Percentiles rank a stretch among this genome's conserved stretches.
phyloP scores from a whole-genome alignment of 345 rosid species.

The Erodium maritimum region DNA sequence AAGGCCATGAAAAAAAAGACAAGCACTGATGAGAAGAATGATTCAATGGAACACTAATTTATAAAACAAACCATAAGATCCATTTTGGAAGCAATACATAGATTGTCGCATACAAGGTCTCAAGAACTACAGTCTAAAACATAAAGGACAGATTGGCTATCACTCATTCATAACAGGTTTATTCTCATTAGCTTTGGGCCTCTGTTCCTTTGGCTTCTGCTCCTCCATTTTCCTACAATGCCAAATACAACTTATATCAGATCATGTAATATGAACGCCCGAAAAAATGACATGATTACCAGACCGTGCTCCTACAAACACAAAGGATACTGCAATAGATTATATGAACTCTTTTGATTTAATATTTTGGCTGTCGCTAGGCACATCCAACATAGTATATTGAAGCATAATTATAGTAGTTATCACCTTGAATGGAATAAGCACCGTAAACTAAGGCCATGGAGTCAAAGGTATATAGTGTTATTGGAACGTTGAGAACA shows the following conservation, averaged over 20 bases:
- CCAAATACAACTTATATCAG: neutral
- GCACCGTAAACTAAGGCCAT: too few relatives aligned
- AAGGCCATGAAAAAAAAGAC: neutral
- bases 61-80: neutral
- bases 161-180: constrained; percentile 92
- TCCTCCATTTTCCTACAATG: constrained; percentile 72
- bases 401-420: too few relatives aligned
- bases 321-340: too few relatives aligned
- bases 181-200: constrained; percentile 82
- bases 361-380: too few relatives aligned
- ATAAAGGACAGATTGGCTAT: constrained; percentile 2
- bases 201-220: constrained; percentile 92
- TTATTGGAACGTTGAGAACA: too few relatives aligned
- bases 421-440: too few relatives aligned
- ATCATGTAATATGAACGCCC: neutral
- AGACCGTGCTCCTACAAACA: too few relatives aligned
- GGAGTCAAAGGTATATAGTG: too few relatives aligned
- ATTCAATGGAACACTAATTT: too few relatives aligned
- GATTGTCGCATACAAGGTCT: neutral
- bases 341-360: too few relatives aligned
- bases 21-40: neutral
- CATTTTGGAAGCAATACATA: neutral
- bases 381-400: too few relatives aligned
- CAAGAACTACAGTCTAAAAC: constrained; percentile 2
- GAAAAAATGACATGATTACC: too few relatives aligned